A percentile compares a stretch with the other conserved stretches of the same genome.
phyloP scores from a whole-genome alignment of 2,329 filamentous ascomycete species.

The Exophiala bonariae region DNA sequence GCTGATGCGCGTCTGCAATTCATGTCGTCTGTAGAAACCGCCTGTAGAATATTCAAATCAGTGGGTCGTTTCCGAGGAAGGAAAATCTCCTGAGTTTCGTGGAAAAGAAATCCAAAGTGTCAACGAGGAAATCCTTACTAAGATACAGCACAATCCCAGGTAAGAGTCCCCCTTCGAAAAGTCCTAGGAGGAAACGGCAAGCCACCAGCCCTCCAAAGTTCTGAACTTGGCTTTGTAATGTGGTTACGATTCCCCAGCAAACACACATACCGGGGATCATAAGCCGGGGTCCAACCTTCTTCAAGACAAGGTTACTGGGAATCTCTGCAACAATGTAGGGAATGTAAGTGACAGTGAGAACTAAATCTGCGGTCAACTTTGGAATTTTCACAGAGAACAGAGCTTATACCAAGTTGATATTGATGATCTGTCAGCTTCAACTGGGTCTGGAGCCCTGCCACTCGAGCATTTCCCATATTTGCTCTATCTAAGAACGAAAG shows the following conservation, averaged over 20 bases:
- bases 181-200: constrained; percentile 17
- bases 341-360: constrained; percentile 65
- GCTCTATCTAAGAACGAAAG: constrained; percentile 34
- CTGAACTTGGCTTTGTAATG: constrained; percentile 50
- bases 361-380: no score
- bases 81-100: no score
- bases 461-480: constrained; percentile 37
- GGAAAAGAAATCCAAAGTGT: no score
- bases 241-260: constrained; percentile 50
- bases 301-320: constrained; percentile 59
- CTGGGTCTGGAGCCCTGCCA: constrained; percentile 29
- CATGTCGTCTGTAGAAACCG: constrained; percentile 11
- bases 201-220: constrained; percentile 47
- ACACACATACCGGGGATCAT: constrained; percentile 23
- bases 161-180: constrained; percentile 18
- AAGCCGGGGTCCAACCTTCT: constrained; percentile 43
- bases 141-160: constrained; percentile 9
- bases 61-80: no score
- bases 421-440: constrained; percentile 25
- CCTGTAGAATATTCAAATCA: no score
- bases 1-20: constrained; percentile 5
- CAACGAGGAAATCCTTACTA: no score
- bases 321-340: constrained; percentile 44
- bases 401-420: constrained; percentile 9
- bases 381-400: not conserved